phyloP scores from a whole-genome alignment of 1,284 basidiomycete genomes.

The Moesziomyces aphidis region DNA sequence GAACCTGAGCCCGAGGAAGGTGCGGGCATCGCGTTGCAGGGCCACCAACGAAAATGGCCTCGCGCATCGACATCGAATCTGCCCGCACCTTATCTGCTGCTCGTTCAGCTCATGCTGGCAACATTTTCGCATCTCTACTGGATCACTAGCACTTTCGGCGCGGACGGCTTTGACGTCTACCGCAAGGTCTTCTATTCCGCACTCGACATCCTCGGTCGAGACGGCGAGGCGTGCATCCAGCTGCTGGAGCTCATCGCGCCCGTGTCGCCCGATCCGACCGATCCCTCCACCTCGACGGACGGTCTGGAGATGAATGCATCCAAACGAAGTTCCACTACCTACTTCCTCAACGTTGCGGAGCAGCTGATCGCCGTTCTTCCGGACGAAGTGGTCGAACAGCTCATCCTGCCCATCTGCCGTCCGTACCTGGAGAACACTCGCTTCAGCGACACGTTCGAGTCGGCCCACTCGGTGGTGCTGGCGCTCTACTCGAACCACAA shows the following conservation, averaged over 20 bases:
- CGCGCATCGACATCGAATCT: slow-evolving; percentile 53
- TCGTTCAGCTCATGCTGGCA: slow-evolving; percentile 49
- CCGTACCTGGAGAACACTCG: slow-evolving; percentile 56
- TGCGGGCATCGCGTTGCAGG: slow-evolving; percentile 1
- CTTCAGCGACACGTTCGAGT: slow-evolving; percentile 63
- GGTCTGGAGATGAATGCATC: slow-evolving; percentile 26
- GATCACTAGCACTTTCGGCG: slow-evolving; percentile 61
- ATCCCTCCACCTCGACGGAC: background rate
- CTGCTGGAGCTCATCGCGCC: slow-evolving; percentile 42
- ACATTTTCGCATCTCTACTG: slow-evolving; percentile 60
- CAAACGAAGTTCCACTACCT: slow-evolving; percentile 45
- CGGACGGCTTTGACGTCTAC: slow-evolving; percentile 62
- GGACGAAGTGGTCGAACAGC: slow-evolving; percentile 55
- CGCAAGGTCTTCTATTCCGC: slow-evolving; percentile 64
- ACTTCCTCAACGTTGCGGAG: slow-evolving; percentile 62
- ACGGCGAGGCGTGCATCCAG: slow-evolving; percentile 54
- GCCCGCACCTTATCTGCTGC: slow-evolving; percentile 49
- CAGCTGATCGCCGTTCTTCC: slow-evolving; percentile 59
- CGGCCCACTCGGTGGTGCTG: slow-evolving; percentile 63
- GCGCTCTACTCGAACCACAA: slow-evolving; percentile 55
- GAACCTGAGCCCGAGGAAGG: slow-evolving; percentile 7
- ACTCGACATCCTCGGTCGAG: slow-evolving; percentile 61
- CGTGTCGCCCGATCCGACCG: slow-evolving; percentile 7
- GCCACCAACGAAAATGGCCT: slow-evolving; percentile 31
- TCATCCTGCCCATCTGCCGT: slow-evolving; percentile 53